These are phyloP conservation scores for Venturiaceae sp. DNA, from an alignment of 2,329 filamentous ascomycete species.

Conservation along the genomic window DNA sequence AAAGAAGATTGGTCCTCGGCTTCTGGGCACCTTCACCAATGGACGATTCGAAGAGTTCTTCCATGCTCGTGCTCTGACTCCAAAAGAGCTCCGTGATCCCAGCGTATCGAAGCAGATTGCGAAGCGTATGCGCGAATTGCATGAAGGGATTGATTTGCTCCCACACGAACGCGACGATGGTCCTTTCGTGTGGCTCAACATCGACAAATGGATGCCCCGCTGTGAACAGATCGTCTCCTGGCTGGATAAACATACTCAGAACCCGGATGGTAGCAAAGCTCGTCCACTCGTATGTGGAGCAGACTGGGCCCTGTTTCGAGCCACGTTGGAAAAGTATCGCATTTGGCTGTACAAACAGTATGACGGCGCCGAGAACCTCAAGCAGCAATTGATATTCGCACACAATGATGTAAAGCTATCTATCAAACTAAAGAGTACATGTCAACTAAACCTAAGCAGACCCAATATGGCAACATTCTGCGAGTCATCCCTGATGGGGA, in stretches of 20 bases:
- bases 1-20: slow-evolving; percentile 84
- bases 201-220: slow-evolving; percentile 79
- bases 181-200: slow-evolving; percentile 81
- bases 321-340: slow-evolving; percentile 68
- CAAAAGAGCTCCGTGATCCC: slow-evolving; percentile 64
- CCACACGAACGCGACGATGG: slow-evolving; percentile 68
- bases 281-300: slow-evolving; percentile 57
- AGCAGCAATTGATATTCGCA: slow-evolving; percentile 77
- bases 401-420: slow-evolving; percentile 74
- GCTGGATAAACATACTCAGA: slow-evolving; percentile 43
- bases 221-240: slow-evolving; percentile 51
- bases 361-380: slow-evolving; percentile 56
- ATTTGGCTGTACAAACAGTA: slow-evolving; percentile 63
- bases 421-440: neutral
- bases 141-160: slow-evolving; percentile 84
- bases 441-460: slow-evolving; percentile 41
- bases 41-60: slow-evolving; percentile 95
- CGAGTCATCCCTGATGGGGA: slow-evolving; percentile 60
- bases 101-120: slow-evolving; percentile 88
- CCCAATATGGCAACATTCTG: slow-evolving; percentile 96
- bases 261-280: neutral
- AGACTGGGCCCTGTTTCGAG: slow-evolving; percentile 70
- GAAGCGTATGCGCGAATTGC: slow-evolving; percentile 93
- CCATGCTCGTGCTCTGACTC: slow-evolving; percentile 70
- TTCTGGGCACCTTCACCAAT: slow-evolving; percentile 88